Evolutionary conservation across 2,329 filamentous ascomycete genomes (phyloP).

Genomic region (Aspergillus tanneri): DNA sequence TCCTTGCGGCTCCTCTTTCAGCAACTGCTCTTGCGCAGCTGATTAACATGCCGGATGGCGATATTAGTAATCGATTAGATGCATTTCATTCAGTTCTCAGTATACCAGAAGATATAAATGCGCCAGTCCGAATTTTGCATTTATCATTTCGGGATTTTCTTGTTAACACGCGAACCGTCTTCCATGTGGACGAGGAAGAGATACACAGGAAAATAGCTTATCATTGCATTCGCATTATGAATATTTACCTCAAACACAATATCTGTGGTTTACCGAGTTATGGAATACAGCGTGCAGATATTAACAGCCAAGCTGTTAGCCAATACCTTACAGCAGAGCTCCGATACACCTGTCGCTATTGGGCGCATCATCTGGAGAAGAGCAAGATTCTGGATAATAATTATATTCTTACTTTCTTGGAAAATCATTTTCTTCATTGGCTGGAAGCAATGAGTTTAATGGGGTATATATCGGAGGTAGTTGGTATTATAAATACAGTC

Average conservation of each 20-base stretch:
- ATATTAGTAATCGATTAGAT: constrained; percentile 13
- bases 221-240: constrained; percentile 25
- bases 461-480: constrained; percentile 14
- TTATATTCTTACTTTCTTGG: constrained; percentile 17
- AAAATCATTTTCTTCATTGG: constrained; percentile 26
- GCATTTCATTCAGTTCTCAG: constrained; percentile 23
- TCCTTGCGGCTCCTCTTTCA: constrained; percentile 25
- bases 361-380: constrained; percentile 28
- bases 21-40: constrained; percentile 15
- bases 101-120: constrained; percentile 12
- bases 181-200: constrained; percentile 31
- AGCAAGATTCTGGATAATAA: constrained; percentile 3
- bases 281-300: constrained; percentile 10
- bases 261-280: neutral
- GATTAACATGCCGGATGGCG: constrained; percentile 5
- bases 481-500: constrained; percentile 14
- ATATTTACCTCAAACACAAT: constrained; percentile 4
- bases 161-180: constrained; percentile 21
- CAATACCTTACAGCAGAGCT: constrained; percentile 18
- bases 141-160: constrained; percentile 35
- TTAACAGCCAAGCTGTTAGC: neutral
- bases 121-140: constrained; percentile 24
- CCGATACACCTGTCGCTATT: constrained; percentile 31
- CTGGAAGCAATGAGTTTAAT: constrained; percentile 25
- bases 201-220: constrained; percentile 28